These are phyloP conservation scores for Blepharisma stoltei DNA, from an alignment of 73 alveolate genomes.

Conservation along the genomic window DNA sequence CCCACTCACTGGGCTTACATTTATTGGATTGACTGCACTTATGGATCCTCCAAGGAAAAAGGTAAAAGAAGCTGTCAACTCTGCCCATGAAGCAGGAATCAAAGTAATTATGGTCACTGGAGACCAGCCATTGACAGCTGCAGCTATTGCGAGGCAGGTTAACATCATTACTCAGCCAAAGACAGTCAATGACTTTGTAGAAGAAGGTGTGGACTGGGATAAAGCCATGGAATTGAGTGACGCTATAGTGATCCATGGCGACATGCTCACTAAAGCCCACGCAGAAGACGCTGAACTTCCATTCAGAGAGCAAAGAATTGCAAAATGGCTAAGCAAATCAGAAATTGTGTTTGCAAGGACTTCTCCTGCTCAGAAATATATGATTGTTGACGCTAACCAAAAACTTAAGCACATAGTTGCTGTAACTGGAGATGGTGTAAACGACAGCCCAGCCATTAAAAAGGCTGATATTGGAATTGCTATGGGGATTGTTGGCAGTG, in stretches of 20 bases:
- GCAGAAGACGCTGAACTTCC: constrained; percentile 58
- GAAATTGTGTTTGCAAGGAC: constrained; percentile 96
- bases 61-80: constrained; percentile 78
- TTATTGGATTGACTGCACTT: constrained; percentile 86
- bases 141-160: constrained; percentile 87
- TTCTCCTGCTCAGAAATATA: constrained; percentile 90
- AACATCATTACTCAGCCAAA: constrained; percentile 55
- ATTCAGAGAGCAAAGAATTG: constrained; percentile 72
- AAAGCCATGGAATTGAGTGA: constrained; percentile 55
- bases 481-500: constrained; percentile 95
- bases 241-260: constrained; percentile 83
- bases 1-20: constrained; percentile 63
- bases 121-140: constrained; percentile 93
- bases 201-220: constrained; percentile 80
- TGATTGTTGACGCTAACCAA: constrained; percentile 92
- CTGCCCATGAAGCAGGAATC: constrained; percentile 82
- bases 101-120: constrained; percentile 95
- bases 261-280: constrained; percentile 47
- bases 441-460: constrained; percentile 69
- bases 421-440: constrained; percentile 98
- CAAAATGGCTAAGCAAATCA: constrained; percentile 61
- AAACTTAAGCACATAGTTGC: constrained; percentile 93
- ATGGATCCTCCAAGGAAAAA: constrained; percentile 95
- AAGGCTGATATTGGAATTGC: constrained; percentile 85
- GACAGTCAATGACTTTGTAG: constrained; percentile 92